Conservation (phyloP, 2,329 filamentous ascomycete species). For the Herpotrichia juniperi region DNA sequence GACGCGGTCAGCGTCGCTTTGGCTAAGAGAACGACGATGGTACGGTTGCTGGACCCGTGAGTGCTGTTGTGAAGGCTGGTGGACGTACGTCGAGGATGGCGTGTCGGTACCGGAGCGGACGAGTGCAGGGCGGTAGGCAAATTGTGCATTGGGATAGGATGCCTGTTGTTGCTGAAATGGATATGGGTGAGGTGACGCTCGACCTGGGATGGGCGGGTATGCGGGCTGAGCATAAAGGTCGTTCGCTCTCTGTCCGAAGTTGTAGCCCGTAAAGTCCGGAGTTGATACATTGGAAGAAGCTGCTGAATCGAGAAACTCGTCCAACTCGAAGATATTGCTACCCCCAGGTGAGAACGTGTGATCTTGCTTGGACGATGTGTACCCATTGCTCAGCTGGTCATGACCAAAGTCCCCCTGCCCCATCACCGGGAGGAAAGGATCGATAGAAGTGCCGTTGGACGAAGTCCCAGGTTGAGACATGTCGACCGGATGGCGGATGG, state of each 20-base stretch:
- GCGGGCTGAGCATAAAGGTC: not conserved
- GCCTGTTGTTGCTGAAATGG: slow-evolving; percentile 19
- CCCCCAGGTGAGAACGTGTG: slow-evolving; percentile 10
- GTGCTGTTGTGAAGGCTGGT: slow-evolving; percentile 10
- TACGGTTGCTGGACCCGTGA: slow-evolving; percentile 10
- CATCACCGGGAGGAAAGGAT: slow-evolving; percentile 8
- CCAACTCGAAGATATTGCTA: slow-evolving; percentile 13
- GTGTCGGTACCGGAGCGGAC: slow-evolving; percentile 9
- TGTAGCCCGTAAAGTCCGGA: slow-evolving; percentile 17
- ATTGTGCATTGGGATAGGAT: slow-evolving; percentile 3
- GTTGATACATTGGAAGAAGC: slow-evolving; percentile 9
- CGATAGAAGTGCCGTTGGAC: slow-evolving; percentile 7
- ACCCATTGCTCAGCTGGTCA: slow-evolving; percentile 14
- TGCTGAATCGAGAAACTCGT: slow-evolving; percentile 8
- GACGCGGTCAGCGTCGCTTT: slow-evolving; percentile 23
- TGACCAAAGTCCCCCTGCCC: slow-evolving; percentile 9
- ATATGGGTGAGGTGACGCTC: slow-evolving; percentile 22
- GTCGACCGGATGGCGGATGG: not conserved
- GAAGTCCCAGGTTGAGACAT: slow-evolving; percentile 29
- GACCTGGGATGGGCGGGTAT: slow-evolving; percentile 19
- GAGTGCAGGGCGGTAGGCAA: not conserved
- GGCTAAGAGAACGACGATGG: slow-evolving; percentile 39
- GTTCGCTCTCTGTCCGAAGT: slow-evolving; percentile 7
- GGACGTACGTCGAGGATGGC: slow-evolving; percentile 6
- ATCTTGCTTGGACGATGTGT: slow-evolving; percentile 7